These are phyloP conservation scores for Ramaria sp. DNA, from an alignment of 768 basidiomycete genomes.

Conservation along the genomic window DNA sequence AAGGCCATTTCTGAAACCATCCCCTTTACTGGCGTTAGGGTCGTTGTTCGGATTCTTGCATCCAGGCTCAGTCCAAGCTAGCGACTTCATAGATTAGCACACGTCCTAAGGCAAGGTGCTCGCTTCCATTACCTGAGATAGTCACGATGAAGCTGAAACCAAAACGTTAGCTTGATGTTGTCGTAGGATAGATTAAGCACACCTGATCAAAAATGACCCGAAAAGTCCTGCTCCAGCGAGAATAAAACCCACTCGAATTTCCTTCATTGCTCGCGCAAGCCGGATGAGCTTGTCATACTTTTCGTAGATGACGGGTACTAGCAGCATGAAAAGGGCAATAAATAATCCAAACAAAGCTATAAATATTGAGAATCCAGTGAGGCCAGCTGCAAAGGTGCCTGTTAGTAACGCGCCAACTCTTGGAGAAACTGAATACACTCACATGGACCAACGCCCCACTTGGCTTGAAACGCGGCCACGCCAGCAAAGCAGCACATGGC, in stretches of 20 bases:
- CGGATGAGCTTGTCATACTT: constrained; percentile 75
- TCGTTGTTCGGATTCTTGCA: constrained; percentile 81
- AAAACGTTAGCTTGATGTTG: not conserved
- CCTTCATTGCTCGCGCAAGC: constrained; percentile 71
- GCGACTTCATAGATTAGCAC: constrained; percentile 15
- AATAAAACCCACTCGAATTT: constrained; percentile 77
- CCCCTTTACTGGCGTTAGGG: constrained; percentile 54
- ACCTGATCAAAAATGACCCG: constrained; percentile 69
- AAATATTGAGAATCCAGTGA: constrained; percentile 80
- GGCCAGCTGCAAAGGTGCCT: constrained; percentile 51
- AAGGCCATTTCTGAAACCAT: constrained; percentile 52
- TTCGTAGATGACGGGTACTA: constrained; percentile 72
- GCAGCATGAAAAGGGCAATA: constrained; percentile 61
- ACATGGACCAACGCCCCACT: constrained; percentile 82
- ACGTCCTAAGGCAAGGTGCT: not conserved
- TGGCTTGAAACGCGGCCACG: constrained; percentile 81
- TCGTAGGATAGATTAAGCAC: constrained; percentile 24
- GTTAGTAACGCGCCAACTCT: not conserved
- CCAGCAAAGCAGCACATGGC: constrained; percentile 87
- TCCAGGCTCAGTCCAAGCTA: constrained; percentile 81
- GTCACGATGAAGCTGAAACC: constrained; percentile 16
- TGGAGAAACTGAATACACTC: constrained; percentile 23
- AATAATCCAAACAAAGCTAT: constrained; percentile 62
- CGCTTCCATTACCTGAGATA: constrained; percentile 11
- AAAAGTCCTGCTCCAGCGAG: constrained; percentile 60